Percentiles rank a stretch among this genome's conserved stretches.
phyloP scores from a whole-genome alignment of 192 early-diverging fungal species.

The Rhizophagus sp. region DNA sequence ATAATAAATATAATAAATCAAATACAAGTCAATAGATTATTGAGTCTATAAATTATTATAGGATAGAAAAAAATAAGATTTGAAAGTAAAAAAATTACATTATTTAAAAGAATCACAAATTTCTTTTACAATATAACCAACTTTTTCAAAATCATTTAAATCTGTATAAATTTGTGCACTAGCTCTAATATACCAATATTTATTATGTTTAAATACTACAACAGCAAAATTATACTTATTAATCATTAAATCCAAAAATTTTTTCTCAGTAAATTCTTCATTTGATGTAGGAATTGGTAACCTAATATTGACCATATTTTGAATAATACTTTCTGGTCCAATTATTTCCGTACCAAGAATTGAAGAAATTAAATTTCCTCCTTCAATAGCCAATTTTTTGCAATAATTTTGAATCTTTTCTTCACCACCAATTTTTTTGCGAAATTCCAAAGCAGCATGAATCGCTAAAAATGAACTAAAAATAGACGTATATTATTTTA shows the following conservation, averaged over 20 bases:
- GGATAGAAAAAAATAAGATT: too few relatives aligned
- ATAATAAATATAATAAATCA: too few relatives aligned
- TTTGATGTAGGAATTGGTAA: conserved; percentile 43
- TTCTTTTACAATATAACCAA: conserved; percentile 47
- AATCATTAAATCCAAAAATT: conserved; percentile 39
- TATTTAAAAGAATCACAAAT: conserved; percentile 35
- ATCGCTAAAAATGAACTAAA: conserved; percentile 40
- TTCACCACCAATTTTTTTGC: conserved; percentile 61
- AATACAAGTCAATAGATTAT: too few relatives aligned
- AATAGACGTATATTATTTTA: neutral
- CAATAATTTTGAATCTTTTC: conserved; percentile 55
- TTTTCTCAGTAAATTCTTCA: conserved; percentile 12
- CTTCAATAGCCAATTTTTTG: conserved; percentile 53
- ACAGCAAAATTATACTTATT: conserved; percentile 45
- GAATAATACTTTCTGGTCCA: conserved; percentile 49
- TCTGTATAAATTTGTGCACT: conserved; percentile 61
- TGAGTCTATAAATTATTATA: too few relatives aligned
- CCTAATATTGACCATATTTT: conserved; percentile 61
- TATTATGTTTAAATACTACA: conserved; percentile 46
- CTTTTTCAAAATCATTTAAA: conserved; percentile 46
- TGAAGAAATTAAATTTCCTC: conserved; percentile 58
- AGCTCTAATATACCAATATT: conserved; percentile 51
- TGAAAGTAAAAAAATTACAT: neutral
- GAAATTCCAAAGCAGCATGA: conserved; percentile 48
- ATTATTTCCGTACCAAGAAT: conserved; percentile 56